phyloP scores from a whole-genome alignment of 179 eudicot species.

The Gypsophila paniculata region DNA sequence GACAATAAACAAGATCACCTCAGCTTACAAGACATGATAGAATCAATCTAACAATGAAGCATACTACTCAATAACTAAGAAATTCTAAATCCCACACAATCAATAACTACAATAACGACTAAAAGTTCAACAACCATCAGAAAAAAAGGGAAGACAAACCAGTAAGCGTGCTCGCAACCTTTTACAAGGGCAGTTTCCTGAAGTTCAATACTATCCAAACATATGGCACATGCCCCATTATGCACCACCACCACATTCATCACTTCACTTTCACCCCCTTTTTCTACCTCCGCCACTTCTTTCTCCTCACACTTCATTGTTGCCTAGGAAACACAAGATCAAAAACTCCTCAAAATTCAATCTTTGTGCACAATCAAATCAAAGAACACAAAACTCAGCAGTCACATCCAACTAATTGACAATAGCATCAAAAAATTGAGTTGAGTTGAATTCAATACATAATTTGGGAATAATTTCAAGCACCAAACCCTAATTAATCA shows the following conservation, averaged over 20 bases:
- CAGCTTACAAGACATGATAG: not conserved
- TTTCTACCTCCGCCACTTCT: conserved; percentile 37
- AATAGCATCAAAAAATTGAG: not conserved
- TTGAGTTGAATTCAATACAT: not conserved
- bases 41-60: not conserved
- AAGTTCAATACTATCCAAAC: conserved; percentile 69
- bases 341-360: conserved; percentile 8
- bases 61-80: not conserved
- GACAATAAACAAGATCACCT: not conserved
- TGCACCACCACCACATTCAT: conserved; percentile 24
- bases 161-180: conserved; percentile 99
- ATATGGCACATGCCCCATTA: conserved; percentile 76
- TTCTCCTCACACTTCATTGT: conserved; percentile 37
- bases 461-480: not conserved
- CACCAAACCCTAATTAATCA: not conserved
- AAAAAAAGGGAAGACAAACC: conserved; percentile 53
- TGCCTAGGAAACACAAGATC: conserved; percentile 27
- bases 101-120: not conserved
- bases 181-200: conserved; percentile 82
- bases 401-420: too few species aligned
- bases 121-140: not conserved
- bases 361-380: not conserved
- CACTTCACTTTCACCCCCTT: conserved; percentile 14
- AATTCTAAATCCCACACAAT: not conserved
- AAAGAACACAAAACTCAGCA: not conserved